Percentiles rank a stretch among this genome's conserved stretches.
phyloP scores from a whole-genome alignment of 78 protist species.

The Dictyostelium discoideum region dicty_2.7 NC_007090.3:1376001-1376500 shows the following conservation, averaged over 20 bases:
- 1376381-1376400: background rate
- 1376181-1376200: constrained; percentile 46
- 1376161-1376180: constrained; percentile 11
- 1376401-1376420: background rate
- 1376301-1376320: background rate
- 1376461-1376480: background rate
- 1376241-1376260: constrained; percentile 27
- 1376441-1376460: background rate
- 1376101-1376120: background rate
- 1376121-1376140: background rate
- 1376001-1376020: constrained; percentile 63
- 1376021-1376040: constrained; percentile 10
- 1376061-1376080: constrained; percentile 75
- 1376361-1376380: background rate
- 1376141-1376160: background rate
- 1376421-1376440: background rate
- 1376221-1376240: constrained; percentile 57
- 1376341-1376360: background rate
- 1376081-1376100: constrained; percentile 2
- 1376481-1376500: background rate
- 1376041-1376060: constrained; percentile 53
- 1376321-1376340: constrained; percentile 6
- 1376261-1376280: background rate
- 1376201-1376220: constrained; percentile 74
- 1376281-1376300: background rate